phyloP scores from a whole-genome alignment of 2,329 filamentous ascomycete species.

The Ilyonectria robusta region DNA sequence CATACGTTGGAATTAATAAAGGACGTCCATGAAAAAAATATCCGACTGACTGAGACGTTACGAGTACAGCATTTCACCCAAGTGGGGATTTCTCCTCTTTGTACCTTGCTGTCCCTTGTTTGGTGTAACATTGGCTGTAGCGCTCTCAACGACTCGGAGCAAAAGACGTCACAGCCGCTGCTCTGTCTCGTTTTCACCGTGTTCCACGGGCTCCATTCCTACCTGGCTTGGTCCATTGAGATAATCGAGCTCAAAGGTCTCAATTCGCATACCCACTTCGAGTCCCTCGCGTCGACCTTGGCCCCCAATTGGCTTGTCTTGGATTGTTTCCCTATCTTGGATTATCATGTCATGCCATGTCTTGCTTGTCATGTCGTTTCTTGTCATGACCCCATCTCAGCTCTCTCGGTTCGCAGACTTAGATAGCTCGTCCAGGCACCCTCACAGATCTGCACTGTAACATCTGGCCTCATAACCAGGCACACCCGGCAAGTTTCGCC shows the following conservation, averaged over 20 bases:
- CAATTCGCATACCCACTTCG: neutral
- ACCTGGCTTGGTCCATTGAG: neutral
- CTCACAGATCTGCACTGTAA: neutral
- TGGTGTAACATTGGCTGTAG: neutral
- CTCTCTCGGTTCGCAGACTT: neutral
- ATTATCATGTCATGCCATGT: neutral
- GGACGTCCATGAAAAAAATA: neutral
- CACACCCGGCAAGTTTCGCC: neutral
- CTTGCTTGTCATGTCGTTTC: neutral
- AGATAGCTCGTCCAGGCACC: neutral
- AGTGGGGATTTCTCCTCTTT: neutral
- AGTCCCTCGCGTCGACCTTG: neutral
- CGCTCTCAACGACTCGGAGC: neutral
- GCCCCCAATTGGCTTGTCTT: neutral
- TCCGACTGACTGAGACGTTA: conserved; percentile 4
- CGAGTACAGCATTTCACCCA: conserved; percentile 2
- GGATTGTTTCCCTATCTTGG: neutral
- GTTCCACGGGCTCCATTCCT: conserved; percentile 17
- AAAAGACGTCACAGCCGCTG: neutral
- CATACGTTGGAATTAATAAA: neutral
- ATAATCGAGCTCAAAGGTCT: conserved; percentile 15
- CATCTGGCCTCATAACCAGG: neutral
- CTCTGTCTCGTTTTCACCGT: conserved; percentile 9
- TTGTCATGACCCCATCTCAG: neutral
- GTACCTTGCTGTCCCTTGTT: neutral